Conservation (phyloP, 2,329 filamentous ascomycete genomes). For the Diaporthe sp. region DNA sequence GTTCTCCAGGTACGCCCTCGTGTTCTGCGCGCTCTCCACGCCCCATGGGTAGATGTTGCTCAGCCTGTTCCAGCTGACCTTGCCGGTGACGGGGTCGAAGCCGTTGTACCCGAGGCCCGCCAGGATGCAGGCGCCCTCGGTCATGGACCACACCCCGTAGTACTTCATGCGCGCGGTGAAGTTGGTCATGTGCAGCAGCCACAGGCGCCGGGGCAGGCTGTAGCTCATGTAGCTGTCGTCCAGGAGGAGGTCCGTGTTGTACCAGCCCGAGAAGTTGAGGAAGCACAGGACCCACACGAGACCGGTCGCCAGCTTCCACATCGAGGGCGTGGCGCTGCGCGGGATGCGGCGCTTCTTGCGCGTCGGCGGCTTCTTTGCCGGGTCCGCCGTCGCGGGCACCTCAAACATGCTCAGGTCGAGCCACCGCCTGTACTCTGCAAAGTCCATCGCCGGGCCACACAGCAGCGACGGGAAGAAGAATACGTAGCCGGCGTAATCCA, state of each 20-base stretch:
- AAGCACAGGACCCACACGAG: slow-evolving; percentile 85
- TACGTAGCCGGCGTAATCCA: slow-evolving; percentile 92
- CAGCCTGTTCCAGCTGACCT: slow-evolving; percentile 89
- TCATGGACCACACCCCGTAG: slow-evolving; percentile 94
- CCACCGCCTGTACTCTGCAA: slow-evolving; percentile 91
- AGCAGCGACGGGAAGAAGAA: slow-evolving; percentile 95
- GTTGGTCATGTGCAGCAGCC: slow-evolving; percentile 85
- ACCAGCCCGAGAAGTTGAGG: slow-evolving; percentile 77
- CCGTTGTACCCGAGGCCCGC: slow-evolving; percentile 95
- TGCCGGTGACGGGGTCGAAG: slow-evolving; percentile 85
- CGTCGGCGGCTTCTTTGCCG: slow-evolving; percentile 85
- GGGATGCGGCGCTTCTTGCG: slow-evolving; percentile 94
- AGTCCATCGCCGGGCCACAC: slow-evolving; percentile 94
- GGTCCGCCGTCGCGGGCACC: slow-evolving; percentile 83
- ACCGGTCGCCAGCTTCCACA: slow-evolving; percentile 79
- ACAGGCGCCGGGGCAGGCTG: slow-evolving; percentile 79
- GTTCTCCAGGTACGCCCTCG: slow-evolving; percentile 87
- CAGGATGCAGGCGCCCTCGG: slow-evolving; percentile 94
- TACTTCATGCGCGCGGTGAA: slow-evolving; percentile 90
- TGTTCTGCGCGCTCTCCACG: slow-evolving; percentile 93
- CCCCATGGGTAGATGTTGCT: slow-evolving; percentile 89
- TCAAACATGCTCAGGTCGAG: slow-evolving; percentile 97
- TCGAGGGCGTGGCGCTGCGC: slow-evolving; percentile 87
- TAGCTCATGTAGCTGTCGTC: slow-evolving; percentile 76
- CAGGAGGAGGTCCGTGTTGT: slow-evolving; percentile 73